A percentile compares a stretch with the other conserved stretches of the same genome.
Evolutionary conservation across 306 rosid species (phyloP).

Genomic region (Cyamopsis tetragonoloba): DNA sequence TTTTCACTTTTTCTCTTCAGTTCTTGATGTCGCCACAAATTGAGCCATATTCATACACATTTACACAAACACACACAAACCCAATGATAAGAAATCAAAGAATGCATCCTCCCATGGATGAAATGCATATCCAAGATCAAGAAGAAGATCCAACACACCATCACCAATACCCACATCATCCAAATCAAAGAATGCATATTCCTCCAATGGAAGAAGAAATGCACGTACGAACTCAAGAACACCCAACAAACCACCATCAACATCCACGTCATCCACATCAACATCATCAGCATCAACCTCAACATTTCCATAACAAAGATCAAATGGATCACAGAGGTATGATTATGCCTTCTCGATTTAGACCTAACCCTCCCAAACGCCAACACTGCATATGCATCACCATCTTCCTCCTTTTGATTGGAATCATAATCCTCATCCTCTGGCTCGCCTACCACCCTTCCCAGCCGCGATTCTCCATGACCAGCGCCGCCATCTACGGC

Average conservation of each 20-base stretch:
- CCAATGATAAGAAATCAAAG: neutral
- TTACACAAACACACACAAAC: neutral
- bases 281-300: neutral
- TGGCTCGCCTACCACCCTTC: constrained; percentile 86
- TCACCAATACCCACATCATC: too few species aligned
- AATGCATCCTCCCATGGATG: constrained; percentile 31
- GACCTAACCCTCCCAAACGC: constrained; percentile 18
- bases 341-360: neutral
- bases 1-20: constrained; percentile 16
- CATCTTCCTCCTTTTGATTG: constrained; percentile 53
- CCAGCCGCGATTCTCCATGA: constrained; percentile 59
- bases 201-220: constrained; percentile 34
- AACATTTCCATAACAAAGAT: neutral
- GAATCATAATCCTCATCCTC: constrained; percentile 46
- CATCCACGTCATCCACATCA: too few species aligned
- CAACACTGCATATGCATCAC: constrained; percentile 49
- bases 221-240: neutral
- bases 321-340: neutral
- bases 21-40: neutral
- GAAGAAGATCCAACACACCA: constrained; percentile 11
- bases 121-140: neutral
- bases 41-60: neutral
- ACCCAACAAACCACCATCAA: neutral
- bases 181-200: neutral
- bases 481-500: constrained; percentile 54